Evolutionary conservation across 352 stramenopile species (phyloP), one percentile per base, ranked within the genome.

Genomic region (Phytophthora rubi): DNA sequence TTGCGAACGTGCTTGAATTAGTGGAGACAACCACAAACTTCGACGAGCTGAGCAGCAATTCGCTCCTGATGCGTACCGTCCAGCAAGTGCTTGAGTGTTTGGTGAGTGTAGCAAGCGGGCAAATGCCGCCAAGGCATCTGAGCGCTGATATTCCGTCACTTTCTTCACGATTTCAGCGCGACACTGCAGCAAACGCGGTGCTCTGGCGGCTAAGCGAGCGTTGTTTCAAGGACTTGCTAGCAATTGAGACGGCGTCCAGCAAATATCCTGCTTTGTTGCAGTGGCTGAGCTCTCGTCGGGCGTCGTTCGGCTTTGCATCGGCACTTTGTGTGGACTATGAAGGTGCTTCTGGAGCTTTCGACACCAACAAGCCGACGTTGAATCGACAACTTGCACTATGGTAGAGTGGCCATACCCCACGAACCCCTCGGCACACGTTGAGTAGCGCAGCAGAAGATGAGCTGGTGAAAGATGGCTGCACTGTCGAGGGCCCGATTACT

Each of bases 181-280:
- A 73, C 28, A 15, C 12, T 30, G 26, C 47, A 2, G 9, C 21
- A 42, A 74, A 70, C 10, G 71, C 70, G 1, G 70, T 77, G 33
- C 64, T 83, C 18, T 83, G 76, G 76, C 56, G 76, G 13, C 16
- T 83, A 12, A 64, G 67, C 37, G 70, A 83, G 26, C 37, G 64
- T 21, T 44, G 53, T 7, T 58, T 83, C 12, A 68, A 53, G 1
- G 59, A 73, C 3, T 37, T 84, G 21, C 18, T 80, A 21, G 51
- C 28, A 4, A 58, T 74, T 12, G 70, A 77, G n/a, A 64, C 33
- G 42, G 10, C 30, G 0, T 45, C 54, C 13, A 65, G 53, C 15
- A 72, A 52, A 33, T 70, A 63, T 37, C 7, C 16, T 13, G 3
- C 49, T 32, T 39, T 76, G 8, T 15, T 73, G 54, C 35, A 15